phyloP scores from a whole-genome alignment of 179 eudicot species.

The Vitellaria paradoxa region DNA sequence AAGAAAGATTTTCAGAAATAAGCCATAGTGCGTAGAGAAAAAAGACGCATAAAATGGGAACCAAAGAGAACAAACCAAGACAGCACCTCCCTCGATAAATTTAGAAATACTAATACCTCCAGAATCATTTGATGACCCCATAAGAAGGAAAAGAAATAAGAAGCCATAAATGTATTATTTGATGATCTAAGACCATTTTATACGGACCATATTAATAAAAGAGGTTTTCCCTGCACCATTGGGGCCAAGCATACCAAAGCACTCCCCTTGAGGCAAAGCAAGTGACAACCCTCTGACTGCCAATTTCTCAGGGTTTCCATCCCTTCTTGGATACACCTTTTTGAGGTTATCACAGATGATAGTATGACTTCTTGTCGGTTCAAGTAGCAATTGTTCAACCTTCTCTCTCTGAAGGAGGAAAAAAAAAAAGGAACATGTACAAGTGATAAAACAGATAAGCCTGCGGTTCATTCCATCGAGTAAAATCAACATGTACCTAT shows the following conservation, averaged over 20 bases:
- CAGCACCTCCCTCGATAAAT: not conserved
- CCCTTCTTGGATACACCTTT: slow-evolving; percentile 80
- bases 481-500: not conserved
- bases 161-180: not conserved
- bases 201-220: slow-evolving; percentile 85
- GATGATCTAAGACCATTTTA: not conserved
- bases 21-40: not conserved
- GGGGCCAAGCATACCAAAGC: slow-evolving; percentile 99
- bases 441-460: not conserved
- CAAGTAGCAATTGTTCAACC: slow-evolving; percentile 64
- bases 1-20: not conserved
- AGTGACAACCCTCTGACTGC: slow-evolving; percentile 79
- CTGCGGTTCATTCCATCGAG: not conserved
- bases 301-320: slow-evolving; percentile 85
- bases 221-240: slow-evolving; percentile 98
- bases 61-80: not conserved
- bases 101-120: not conserved
- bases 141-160: not conserved
- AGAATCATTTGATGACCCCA: not conserved
- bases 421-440: not conserved
- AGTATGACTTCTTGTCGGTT: slow-evolving; percentile 45
- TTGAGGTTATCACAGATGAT: slow-evolving; percentile 64
- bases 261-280: slow-evolving; percentile 73
- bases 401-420: slow-evolving; percentile 59
- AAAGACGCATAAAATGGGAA: not conserved